Evolutionary conservation across 306 rosid species (phyloP).

Genomic region (Pyrus communis): DNA sequence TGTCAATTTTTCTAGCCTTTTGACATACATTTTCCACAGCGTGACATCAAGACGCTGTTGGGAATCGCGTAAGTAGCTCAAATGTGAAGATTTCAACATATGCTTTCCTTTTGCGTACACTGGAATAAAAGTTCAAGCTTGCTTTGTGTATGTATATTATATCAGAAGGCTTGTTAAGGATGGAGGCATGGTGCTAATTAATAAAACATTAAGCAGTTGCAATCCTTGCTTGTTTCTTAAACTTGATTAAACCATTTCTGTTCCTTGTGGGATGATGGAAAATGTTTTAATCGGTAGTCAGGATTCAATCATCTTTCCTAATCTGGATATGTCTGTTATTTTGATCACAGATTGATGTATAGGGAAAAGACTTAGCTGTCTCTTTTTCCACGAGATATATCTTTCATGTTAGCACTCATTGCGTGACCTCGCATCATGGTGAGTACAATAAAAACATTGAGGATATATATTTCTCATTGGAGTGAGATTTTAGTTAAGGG

Average conservation of each 20-base stretch:
- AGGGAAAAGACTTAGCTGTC: not conserved
- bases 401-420: not conserved
- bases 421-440: not conserved
- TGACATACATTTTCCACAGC: conserved; percentile 26
- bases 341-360: not conserved
- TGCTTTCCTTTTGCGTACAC: not conserved
- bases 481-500: no score
- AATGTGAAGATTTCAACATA: not conserved
- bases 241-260: not conserved
- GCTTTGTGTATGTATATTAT: not conserved
- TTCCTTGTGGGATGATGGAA: not conserved
- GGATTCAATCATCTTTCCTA: not conserved
- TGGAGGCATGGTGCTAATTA: not conserved
- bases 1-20: not conserved
- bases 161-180: not conserved
- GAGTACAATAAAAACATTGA: no score
- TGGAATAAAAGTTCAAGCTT: not conserved
- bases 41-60: conserved; percentile 51
- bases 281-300: not conserved
- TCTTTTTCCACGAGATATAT: not conserved
- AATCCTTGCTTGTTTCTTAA: not conserved
- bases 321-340: not conserved
- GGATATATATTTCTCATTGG: no score
- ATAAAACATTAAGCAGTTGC: not conserved
- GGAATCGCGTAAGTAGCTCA: conserved; percentile 28